These are phyloP conservation scores for Penicillium sp. DNA, from an alignment of 2,329 filamentous ascomycete genomes.

Conservation along the genomic window DNA sequence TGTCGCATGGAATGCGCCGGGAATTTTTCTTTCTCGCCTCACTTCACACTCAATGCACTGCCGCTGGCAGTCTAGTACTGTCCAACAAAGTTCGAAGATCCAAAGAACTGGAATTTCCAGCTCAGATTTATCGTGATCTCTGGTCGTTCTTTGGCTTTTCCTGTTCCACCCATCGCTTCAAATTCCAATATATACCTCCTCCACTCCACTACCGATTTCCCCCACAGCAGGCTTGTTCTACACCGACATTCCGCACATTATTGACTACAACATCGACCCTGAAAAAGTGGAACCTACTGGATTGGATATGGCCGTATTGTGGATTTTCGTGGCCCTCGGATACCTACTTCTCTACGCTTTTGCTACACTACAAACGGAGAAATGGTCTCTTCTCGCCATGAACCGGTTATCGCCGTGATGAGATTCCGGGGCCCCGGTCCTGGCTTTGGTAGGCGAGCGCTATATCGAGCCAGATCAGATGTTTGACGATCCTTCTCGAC, in stretches of 20 bases:
- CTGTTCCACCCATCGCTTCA: neutral
- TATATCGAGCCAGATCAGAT: neutral
- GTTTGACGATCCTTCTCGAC: neutral
- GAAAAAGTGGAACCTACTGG: neutral
- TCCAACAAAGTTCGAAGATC: conserved; percentile 6
- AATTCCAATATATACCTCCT: neutral
- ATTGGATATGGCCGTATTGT: conserved; percentile 37
- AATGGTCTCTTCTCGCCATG: conserved; percentile 17
- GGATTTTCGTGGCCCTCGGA: conserved; percentile 44
- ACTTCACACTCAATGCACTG: neutral
- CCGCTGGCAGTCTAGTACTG: conserved; percentile 16
- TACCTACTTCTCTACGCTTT: conserved; percentile 46
- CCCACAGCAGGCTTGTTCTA: neutral
- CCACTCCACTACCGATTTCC: neutral
- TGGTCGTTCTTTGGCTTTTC: neutral
- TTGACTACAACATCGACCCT: neutral
- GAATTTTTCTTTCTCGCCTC: neutral
- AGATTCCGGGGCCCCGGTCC: neutral
- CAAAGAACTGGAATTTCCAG: neutral
- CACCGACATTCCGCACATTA: neutral
- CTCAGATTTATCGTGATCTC: neutral
- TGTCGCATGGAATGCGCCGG: neutral
- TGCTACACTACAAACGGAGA: conserved; percentile 33
- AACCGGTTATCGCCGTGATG: conserved; percentile 32
- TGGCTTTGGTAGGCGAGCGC: neutral